Evolutionary conservation across 306 rosid species (phyloP), one percentile per base, ranked within the genome.

Genomic region (Hippophae rhamnoides): DNA sequence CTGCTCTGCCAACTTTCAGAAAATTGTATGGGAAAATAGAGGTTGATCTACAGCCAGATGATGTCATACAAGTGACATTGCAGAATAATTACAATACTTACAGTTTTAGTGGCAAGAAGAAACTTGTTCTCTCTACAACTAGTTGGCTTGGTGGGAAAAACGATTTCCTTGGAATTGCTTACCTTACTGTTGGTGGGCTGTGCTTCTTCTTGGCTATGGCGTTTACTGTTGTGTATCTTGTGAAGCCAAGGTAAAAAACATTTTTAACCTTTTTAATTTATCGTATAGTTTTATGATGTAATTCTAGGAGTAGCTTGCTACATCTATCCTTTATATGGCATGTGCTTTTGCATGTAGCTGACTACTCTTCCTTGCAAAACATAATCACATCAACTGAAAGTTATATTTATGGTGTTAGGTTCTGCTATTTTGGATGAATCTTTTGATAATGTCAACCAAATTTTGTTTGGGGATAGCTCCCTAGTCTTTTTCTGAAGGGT

Each of bases 111-210:
- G 94, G 94, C 68, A 85, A 80, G 78, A 85, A 85, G 77, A 85
- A 80, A 79, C 94, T 85, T 0, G 94, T 85, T 7, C 72, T 85
- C 31, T 85, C 94, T 40, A 85, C 94, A 58, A 75, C 89, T 64
- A 82, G 82, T 58, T 85, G 94, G 94, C 81, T 85, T 66, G 94
- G 94, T 40, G 94, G 94, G 69, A 82, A 77, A 81, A 85, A 85
- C 64, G 86, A 85, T 78, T 85, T 85, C 65, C 88, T 85, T 55
- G 89, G 94, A 46, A 79, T 85, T 54, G 94, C 94, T n/a, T 85
- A 85, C 74, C 82, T 87, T 49, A 83, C 92, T 6, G 87, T 89
- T n/a, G 97, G 97, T 13, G 95, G 95, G 60, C 49, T 89, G 65
- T 85, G 97, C 86, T 83, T 86, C 86, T 75, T 83, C 73, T 66